Base-by-base conservation (phyloP, 192 early-diverging fungal species). In the Coemansia sp. region DNA sequence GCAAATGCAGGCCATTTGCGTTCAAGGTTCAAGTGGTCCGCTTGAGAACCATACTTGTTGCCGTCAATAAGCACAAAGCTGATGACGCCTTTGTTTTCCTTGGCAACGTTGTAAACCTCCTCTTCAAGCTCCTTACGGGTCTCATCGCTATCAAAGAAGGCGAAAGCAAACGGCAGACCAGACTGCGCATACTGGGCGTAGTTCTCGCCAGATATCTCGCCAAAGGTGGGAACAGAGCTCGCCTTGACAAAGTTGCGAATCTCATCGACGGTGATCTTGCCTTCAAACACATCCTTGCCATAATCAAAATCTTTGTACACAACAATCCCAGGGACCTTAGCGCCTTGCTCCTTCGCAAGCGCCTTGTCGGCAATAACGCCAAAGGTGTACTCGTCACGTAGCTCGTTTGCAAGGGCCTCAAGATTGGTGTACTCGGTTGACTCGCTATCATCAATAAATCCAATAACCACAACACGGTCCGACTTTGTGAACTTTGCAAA, bases 221-320 rank as follows among this genome's bases (percentile, higher is more conserved):
- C 96, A 85, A 98, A 87, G 49, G 90, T 67, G 39, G 96, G 96
- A 44, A 96, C 79, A 39, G 94, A 89, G 86, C 90, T 87, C 57
- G 83, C 63, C 82, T 89, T 89, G 71, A 99, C 83, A 70, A 97
- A 98, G 14, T 63, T 65, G 51, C 81, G 67, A 64, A 97, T 68
- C 17, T 65, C 74, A 22, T 84, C 80, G 12, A 84, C 88, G 5
- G 84, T 85, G 51, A 81, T 83, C 37, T 87, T 86, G 13, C 86
- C 91, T 44, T 82, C 79, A 65, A 89, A 92, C 19, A 90, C 70
- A 72, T 85, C 82, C 79, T 91, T 90, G 67, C 91, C 90, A 65
- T 96, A 94, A 71, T 97, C 96, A 69, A 95, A 95, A 71, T 90
- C 87, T 86, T 95, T 96, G 89, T 86, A 98, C 38, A 98, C 74